Percentiles rank a stretch among this genome's conserved stretches.
Evolutionary conservation across 306 rosid species (phyloP).

Genomic region (Vachellia collinsii): DNA sequence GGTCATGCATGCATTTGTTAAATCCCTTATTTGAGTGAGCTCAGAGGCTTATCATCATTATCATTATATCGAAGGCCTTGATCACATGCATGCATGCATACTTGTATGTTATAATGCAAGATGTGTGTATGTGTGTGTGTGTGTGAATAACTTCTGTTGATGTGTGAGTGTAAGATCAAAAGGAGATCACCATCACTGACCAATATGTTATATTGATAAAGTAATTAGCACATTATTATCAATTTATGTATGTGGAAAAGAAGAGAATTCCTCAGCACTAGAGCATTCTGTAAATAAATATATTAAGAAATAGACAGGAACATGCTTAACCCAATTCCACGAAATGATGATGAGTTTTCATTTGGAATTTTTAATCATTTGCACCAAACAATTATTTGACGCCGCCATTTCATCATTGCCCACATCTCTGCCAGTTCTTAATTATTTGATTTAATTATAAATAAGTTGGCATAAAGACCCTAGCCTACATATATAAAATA

Average conservation of each 20-base stretch:
- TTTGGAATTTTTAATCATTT: slow-evolving; percentile 36
- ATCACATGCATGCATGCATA: no score
- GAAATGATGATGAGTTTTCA: slow-evolving; percentile 7
- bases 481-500: background rate
- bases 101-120: background rate
- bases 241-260: background rate
- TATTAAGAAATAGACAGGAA: slow-evolving; percentile 10
- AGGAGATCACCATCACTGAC: background rate
- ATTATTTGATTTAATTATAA: background rate
- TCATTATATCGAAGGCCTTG: no score
- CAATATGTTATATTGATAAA: background rate
- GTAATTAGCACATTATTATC: background rate
- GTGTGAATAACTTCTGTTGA: background rate
- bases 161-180: background rate
- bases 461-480: slow-evolving; percentile 26
- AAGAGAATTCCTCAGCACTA: slow-evolving; percentile 10
- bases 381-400: no score
- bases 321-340: slow-evolving; percentile 35
- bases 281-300: slow-evolving; percentile 9
- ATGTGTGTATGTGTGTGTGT: background rate
- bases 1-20: no score
- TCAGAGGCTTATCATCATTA: no score
- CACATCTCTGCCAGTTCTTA: slow-evolving; percentile 38
- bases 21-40: background rate
- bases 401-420: slow-evolving; percentile 40